Conservation (phyloP, 192 early-diverging fungal genomes). For the Coemansia sp. region DNA sequence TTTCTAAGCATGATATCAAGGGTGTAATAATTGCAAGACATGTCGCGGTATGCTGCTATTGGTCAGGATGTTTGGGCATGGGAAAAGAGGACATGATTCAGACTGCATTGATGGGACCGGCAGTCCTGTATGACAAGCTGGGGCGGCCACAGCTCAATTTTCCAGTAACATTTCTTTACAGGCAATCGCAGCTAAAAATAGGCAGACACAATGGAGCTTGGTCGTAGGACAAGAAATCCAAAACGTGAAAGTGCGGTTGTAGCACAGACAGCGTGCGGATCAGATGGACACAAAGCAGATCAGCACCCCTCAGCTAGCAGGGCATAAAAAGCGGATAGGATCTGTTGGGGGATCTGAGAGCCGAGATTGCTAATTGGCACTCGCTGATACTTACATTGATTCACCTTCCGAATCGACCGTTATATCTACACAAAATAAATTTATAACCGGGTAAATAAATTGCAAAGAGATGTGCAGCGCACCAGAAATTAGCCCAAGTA, state of each 20-base stretch:
- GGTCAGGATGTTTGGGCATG: neutral
- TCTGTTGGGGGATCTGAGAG: conserved; percentile 8
- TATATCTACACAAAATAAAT: conserved; percentile 50
- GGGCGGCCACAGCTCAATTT: neutral
- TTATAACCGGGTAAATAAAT: conserved; percentile 12
- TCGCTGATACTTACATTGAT: conserved; percentile 60
- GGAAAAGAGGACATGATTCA: neutral
- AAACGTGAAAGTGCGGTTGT: neutral
- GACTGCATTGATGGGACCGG: neutral
- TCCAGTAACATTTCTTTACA: neutral
- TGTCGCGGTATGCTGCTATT: neutral
- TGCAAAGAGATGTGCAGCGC: neutral
- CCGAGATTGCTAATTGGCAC: neutral
- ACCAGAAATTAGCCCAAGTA: conserved; percentile 11
- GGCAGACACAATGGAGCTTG: neutral
- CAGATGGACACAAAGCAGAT: conserved; percentile 2
- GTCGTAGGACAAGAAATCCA: neutral
- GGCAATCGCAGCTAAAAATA: conserved; percentile 3
- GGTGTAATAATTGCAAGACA: neutral
- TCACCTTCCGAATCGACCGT: conserved; percentile 67
- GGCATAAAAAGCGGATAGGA: neutral
- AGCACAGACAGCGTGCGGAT: neutral
- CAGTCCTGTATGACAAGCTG: neutral
- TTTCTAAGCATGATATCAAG: neutral
- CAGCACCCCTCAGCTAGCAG: neutral